Conservation (phyloP, 768 basidiomycete genomes). For the Hypholoma sublateritium region DNA sequence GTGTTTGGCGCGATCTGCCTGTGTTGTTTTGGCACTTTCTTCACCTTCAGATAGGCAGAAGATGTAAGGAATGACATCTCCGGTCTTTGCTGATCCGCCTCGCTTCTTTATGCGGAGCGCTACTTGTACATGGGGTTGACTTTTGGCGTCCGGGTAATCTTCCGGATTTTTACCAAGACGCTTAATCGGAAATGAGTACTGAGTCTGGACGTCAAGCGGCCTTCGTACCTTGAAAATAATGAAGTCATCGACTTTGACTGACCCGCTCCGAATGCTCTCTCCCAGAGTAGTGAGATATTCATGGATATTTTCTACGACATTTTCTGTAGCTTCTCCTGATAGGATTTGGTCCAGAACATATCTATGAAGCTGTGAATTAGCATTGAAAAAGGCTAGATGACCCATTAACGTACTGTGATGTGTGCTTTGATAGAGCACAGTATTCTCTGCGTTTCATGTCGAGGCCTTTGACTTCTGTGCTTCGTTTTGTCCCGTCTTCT, state of each 20-base stretch:
- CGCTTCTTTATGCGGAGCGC: conserved; percentile 86
- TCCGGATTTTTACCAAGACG: conserved; percentile 95
- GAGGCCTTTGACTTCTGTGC: conserved; percentile 91
- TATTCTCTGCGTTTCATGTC: conserved; percentile 99
- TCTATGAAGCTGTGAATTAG: conserved; percentile 38
- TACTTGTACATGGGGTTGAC: conserved; percentile 95
- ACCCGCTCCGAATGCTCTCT: conserved; percentile 75
- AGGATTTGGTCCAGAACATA: conserved; percentile 89
- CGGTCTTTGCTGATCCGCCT: conserved; percentile 75
- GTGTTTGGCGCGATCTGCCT: conserved; percentile 90
- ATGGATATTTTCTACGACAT: conserved; percentile 88
- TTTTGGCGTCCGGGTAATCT: conserved; percentile 95
- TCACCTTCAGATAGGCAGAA: conserved; percentile 83
- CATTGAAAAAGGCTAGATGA: neutral
- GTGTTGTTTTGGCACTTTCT: conserved; percentile 67
- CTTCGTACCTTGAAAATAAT: conserved; percentile 84
- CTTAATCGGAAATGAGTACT: conserved; percentile 37
- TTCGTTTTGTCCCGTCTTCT: conserved; percentile 73
- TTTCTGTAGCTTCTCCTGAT: conserved; percentile 88
- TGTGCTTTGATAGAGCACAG: conserved; percentile 85
- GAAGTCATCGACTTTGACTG: conserved; percentile 87
- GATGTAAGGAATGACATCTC: conserved; percentile 95
- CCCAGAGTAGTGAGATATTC: conserved; percentile 81
- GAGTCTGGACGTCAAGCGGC: neutral
- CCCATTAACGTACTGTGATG: conserved; percentile 65